Evolutionary conservation across 805 yeast genomes (phyloP), one percentile per base, ranked within the genome.

Genomic region (Sugiyamaella chiloensis): DNA sequence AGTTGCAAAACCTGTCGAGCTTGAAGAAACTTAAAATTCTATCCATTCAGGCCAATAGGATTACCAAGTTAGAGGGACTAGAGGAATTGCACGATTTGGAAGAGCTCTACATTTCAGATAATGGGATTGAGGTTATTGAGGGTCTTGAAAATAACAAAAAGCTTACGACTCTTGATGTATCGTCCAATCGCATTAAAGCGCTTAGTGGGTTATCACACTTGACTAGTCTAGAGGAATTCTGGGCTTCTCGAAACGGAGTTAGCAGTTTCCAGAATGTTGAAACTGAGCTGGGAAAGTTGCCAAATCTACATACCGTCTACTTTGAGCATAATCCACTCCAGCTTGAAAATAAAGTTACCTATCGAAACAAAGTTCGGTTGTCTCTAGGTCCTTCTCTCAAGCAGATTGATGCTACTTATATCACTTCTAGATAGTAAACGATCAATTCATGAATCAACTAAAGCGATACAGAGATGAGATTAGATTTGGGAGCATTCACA

Each of bases 291-390:
- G 79, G 81, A 11, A 69, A 70, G 32, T 69, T 87, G 44, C 76
- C 79, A 1, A 70, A 76, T 4, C 70, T 93, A 45, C 95, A 88
- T 44, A 88, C 96, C 0, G 96, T 93, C 4, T 93, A 93, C 62
- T 80, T 93, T 54, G 99, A 93, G 67, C 91, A 93, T 6, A 91
- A 91, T 61, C 98, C 98, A 2, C 64, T 93, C 16, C 96, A 93
- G 59, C 56, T 68, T 24, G 63, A 76, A 17, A 84, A 85, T 56
- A 80, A 80, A n/a, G 81, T 93, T 1, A 81, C 89, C 44, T 93
- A 93, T 64, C 75, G 97, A 60, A 79, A 93, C 60, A 93, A 93
- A 63, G 62, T 93, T 40, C 79, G 78, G 55, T 71, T 93, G 58
- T 76, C 83, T 50, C 71, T 91, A 51, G 87, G 86, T 2, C 81